Base-by-base conservation (phyloP, 2,329 filamentous ascomycete genomes). In the Epichloe festucae region DNA sequence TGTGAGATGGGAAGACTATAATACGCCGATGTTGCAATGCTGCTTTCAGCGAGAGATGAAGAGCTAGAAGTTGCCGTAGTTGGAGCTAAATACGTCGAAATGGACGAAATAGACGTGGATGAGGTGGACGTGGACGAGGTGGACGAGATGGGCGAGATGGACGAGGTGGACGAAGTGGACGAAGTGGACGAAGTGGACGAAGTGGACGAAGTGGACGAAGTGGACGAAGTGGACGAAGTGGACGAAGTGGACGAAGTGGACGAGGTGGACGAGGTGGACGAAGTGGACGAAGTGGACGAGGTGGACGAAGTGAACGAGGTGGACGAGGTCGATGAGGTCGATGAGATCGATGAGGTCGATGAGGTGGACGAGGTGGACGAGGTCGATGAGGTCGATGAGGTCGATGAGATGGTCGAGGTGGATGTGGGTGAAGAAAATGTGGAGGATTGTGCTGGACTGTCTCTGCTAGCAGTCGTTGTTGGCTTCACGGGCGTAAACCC, bases 401-500 rank as follows among this genome's bases (percentile, higher is more conserved):
- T n/a, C 1, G 36, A n/a, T 5, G 36, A n/a, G 15, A 7, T 10
- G 2, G 27, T 3, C 3, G 40, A 46, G 14, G 43, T 15, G 4
- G 23, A 31, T 12, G 43, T 12, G n/a, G 43, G 43, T 15, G 21
- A 14, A 17, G 45, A 21, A 38, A 5, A 19, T 4, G 7, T 31
- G 14, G 21, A 31, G 15, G 36, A 48, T n/a, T 43, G 38, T 12
- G 12, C 17, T 8, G 23, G 23, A n/a, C 3, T 34, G 14, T 44
- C 31, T 10, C 15, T 50, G 17, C 43, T 38, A 6, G 34, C 19
- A n/a, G 40, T 41, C 4, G 7, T 17, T 19, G 31, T 48, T 42
- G 53, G n/a, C 11, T 1, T 10, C 8, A 64, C 46, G 6, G 56
- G 48, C 21, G 52, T 55, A 48, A 64, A 65, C 5, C 44, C 52